Percentiles rank a stretch among this genome's conserved stretches.
Evolutionary conservation across 148 eudicot species (phyloP).

Genomic region (Diospyros lotus): DNA sequence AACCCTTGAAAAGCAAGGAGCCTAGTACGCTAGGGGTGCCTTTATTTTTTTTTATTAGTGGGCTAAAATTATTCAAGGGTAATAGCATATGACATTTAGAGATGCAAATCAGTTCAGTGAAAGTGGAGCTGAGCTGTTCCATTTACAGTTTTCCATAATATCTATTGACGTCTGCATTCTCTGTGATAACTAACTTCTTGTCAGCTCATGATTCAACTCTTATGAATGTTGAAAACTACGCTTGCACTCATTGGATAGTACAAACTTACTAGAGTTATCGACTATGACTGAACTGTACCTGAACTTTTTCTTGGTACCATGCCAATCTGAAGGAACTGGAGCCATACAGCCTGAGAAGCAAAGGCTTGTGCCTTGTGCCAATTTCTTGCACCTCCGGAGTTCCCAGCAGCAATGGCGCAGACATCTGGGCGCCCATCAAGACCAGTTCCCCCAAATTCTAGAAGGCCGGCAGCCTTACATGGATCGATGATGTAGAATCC

Average conservation of each 20-base stretch:
- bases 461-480: background rate
- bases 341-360: constrained; percentile 52
- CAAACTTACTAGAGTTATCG: background rate
- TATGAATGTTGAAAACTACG: background rate
- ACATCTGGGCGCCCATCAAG: constrained; percentile 82
- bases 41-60: background rate
- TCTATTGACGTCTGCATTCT: background rate
- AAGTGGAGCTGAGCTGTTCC: background rate
- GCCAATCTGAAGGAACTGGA: constrained; percentile 36
- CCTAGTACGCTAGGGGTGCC: too few species aligned
- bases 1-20: too few species aligned
- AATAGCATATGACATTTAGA: background rate
- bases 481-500: background rate
- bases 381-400: constrained; percentile 56
- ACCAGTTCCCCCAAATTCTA: constrained; percentile 32
- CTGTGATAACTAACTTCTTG: background rate
- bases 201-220: background rate
- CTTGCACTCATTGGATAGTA: background rate
- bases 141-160: background rate
- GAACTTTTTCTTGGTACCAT: background rate
- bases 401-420: constrained; percentile 85
- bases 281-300: constrained; percentile 9
- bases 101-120: background rate
- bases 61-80: too few species aligned
- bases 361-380: constrained; percentile 85